Evolutionary conservation across 225 moss, liverwort and hornwort species (phyloP), one percentile per base, ranked within the genome.

Genomic region (Climacium dendroides): DNA sequence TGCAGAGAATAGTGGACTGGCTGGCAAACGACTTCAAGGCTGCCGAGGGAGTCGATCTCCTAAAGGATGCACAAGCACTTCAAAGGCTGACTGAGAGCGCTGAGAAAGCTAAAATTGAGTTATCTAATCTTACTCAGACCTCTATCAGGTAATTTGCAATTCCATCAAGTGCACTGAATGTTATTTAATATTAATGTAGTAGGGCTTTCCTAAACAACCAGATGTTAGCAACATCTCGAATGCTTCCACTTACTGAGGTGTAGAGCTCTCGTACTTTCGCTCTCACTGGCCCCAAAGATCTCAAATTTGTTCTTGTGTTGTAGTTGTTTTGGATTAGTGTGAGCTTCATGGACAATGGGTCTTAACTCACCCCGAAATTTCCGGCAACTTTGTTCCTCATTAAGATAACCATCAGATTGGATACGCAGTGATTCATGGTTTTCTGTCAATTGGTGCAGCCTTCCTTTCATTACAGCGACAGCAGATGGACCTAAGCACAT

Each of bases 401-500:
- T 45, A 41, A 39, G 61, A 80, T 63, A 58, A 48, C 43, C 55
- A 41, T 67, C 22, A 29, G 64, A 70, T 82, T 50, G 73, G 25
- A 87, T 39, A 78, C 64, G 30, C n/a, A 78, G 37, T 72, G 59
- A 59, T 83, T 87, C 25, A 45, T 87, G 53, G 72, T 28, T 53
- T 80, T 35, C 43, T 60, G 45, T 65, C 47, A 66, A 78, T 63
- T 85, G 64, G 65, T 91, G 94, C 94, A 98, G 97, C 84, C 84
- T 97, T 87, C 98, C 98, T 55, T 98, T 98, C 79, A 91, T 98
- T 79, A 98, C 98, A 59, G 97, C 98, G 13, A 97, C 95, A 37
- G 96, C 97, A 39, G 97, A 97, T 52, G 98, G 97, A 85, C 97
- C 98, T 13, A 97, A 97, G 90, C 98, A 98, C 62, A 97, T 97